These are phyloP conservation scores for Colletotrichum sp. DNA, from an alignment of 2,329 filamentous ascomycete species.

Conservation along the genomic window DNA sequence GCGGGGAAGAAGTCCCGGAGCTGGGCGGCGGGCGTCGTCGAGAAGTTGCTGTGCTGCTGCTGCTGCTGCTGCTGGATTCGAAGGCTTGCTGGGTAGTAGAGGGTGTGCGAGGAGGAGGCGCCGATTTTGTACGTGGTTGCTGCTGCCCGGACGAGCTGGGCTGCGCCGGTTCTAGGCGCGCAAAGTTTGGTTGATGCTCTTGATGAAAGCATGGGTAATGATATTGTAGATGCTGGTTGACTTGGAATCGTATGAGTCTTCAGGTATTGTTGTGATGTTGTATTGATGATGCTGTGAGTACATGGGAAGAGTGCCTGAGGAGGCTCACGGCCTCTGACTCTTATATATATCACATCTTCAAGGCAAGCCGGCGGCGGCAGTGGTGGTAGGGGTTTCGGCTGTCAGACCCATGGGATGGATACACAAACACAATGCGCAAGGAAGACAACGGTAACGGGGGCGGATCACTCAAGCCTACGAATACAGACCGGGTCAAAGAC, in stretches of 20 bases:
- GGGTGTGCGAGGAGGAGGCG: background rate
- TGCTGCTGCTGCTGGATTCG: constrained; percentile 28
- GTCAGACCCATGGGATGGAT: background rate
- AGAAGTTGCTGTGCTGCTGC: constrained; percentile 42
- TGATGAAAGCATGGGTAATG: constrained; percentile 30
- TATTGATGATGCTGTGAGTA: background rate
- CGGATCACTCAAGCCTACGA: constrained; percentile 7
- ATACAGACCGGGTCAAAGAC: constrained; percentile 10
- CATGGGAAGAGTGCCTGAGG: background rate
- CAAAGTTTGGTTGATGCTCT: constrained; percentile 29
- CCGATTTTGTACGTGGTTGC: constrained; percentile 1
- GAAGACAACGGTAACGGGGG: background rate
- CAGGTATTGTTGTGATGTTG: background rate
- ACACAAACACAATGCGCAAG: background rate
- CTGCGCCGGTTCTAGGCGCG: constrained; percentile 27
- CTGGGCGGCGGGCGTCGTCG: constrained; percentile 49
- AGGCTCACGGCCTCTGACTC: background rate
- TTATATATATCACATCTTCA: constrained; percentile 13
- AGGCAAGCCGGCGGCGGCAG: background rate
- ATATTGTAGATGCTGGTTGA: background rate
- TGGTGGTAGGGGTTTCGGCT: background rate
- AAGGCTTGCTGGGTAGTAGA: constrained; percentile 26
- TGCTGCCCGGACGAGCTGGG: constrained; percentile 27
- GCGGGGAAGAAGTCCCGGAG: constrained; percentile 68
- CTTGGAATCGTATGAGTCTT: background rate